Conservation (phyloP, 495 filamentous ascomycete species). For the Cercophora scortea region DNA sequence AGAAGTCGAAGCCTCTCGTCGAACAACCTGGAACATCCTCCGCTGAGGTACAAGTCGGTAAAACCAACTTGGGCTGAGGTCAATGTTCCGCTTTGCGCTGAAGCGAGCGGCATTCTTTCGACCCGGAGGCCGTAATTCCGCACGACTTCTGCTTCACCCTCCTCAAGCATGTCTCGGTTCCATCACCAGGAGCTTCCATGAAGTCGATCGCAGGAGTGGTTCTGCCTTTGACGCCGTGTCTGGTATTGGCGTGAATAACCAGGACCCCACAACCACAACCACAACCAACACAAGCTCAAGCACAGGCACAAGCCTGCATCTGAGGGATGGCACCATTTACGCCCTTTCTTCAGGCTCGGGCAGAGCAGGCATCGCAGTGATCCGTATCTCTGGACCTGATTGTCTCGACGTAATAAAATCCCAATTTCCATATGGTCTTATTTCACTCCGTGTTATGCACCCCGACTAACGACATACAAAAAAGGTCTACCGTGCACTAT, state of each 20-base stretch:
- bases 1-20: background rate
- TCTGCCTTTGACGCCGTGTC: background rate
- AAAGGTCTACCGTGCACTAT: constrained; percentile 71
- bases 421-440: background rate
- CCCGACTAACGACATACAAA: constrained; percentile 3
- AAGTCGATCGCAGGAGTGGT: background rate
- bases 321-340: constrained; percentile 64
- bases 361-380: constrained; percentile 82
- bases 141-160: background rate
- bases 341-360: constrained; percentile 85
- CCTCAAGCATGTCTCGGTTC: background rate
- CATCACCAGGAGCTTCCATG: constrained; percentile 2
- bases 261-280: too few species aligned
- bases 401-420: constrained; percentile 52
- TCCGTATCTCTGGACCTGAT: constrained; percentile 76
- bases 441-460: background rate
- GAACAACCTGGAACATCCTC: background rate
- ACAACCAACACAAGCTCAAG: background rate
- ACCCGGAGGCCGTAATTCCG: background rate
- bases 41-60: background rate
- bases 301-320: background rate
- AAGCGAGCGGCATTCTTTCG: constrained; percentile 8
- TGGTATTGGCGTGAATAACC: background rate
- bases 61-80: constrained; percentile 1
- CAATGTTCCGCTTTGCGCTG: constrained; percentile 30